Base-by-base conservation (phyloP, 805 yeast species). In the Candida orba region DNA sequence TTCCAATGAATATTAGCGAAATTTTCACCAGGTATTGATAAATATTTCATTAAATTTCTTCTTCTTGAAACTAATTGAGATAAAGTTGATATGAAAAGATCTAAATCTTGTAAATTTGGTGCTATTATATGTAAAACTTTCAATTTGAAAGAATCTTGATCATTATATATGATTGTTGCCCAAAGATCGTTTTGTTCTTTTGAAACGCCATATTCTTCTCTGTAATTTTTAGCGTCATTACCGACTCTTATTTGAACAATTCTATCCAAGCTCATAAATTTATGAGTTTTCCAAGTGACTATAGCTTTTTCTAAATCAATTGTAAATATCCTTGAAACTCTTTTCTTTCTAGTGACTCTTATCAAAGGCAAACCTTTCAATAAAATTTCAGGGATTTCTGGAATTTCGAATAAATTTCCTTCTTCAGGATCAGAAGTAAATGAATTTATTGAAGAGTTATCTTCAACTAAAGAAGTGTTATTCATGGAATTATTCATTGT, bases 101-200 rank as follows among this genome's bases (percentile, higher is more conserved):
- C 72, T 41, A 74, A 78, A 34, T 78, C 81, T 23, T 61, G 62
- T 39, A 64, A 65, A 8, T 71, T 65, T 0, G 72, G 61, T 1
- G 95, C 89, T 8, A 90, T 78, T 14, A 89, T 63, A 63, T 91
- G 96, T 42, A 93, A 61, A 0, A 90, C 84, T 53, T 87, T 85
- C 37, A 87, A 66, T 57, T 83, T 85, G 41, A 75, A 69, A 2
- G 74, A 78, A 6, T 75, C 68, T 7, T 73, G 69, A 49, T 77
- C 73, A 44, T 71, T 75, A 57, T 87, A 91, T 12, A 88, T 77
- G 29, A 91, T 75, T 0, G 95, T 81, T 1, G 87, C 72, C 99
- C 99, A 91, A 8, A 76, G 63, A 12, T 70, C 67, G 36, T 79
- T 78, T 42, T 73, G 75, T 40, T 82, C 88, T 31, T 77, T 66